phyloP scores from a whole-genome alignment of 345 rosid genomes.

The Salix exigua region DNA sequence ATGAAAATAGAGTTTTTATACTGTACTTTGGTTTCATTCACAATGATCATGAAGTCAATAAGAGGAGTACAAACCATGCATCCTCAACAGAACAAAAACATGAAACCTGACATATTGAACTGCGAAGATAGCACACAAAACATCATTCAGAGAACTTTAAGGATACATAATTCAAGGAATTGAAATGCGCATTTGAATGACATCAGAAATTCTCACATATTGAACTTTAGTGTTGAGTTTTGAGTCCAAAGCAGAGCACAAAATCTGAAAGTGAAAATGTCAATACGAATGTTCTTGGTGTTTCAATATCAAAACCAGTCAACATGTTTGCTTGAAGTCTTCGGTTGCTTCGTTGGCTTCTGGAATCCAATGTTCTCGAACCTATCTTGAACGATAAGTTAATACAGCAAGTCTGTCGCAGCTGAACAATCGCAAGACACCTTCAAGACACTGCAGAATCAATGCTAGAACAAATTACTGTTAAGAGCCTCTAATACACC shows the following conservation, averaged over 20 bases:
- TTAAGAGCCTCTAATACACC: no score
- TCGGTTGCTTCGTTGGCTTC: conserved; percentile 71
- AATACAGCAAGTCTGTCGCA: no score
- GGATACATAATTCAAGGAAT: not conserved
- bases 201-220: not conserved
- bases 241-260: not conserved
- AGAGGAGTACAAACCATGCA: not conserved
- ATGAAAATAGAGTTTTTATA: not conserved
- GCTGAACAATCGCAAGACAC: no score
- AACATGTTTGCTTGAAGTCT: conserved; percentile 53
- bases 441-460: no score
- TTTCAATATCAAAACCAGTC: conserved; percentile 55
- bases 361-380: no score
- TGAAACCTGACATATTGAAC: not conserved
- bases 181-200: not conserved
- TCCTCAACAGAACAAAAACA: not conserved
- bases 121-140: not conserved
- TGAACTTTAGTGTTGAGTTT: not conserved
- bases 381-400: no score
- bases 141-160: no score
- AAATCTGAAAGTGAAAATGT: not conserved
- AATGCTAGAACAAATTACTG: no score
- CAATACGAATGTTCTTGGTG: not conserved
- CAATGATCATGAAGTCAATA: no score
- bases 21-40: no score